A percentile compares a stretch with the other conserved stretches of the same genome.
phyloP scores from a whole-genome alignment of 1,284 basidiomycete genomes.

The Pseudozyma flocculosa region DNA sequence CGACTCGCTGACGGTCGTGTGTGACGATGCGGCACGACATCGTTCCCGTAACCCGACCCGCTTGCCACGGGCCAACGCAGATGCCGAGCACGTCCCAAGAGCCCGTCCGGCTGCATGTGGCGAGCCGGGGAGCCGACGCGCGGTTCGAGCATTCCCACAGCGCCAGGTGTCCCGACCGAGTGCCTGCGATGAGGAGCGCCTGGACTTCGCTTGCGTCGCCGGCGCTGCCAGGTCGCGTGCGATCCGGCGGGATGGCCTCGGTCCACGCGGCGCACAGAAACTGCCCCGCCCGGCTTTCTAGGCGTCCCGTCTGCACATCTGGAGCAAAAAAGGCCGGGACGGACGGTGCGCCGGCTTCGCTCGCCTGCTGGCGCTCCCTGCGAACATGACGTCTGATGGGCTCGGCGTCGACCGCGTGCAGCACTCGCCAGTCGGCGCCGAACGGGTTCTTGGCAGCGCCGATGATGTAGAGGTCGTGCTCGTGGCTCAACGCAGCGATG shows the following conservation, averaged over 20 bases:
- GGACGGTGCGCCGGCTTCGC: background rate
- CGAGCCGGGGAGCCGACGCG: background rate
- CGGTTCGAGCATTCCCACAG: conserved; percentile 8
- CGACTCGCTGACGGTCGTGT: background rate
- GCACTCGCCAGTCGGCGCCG: conserved; percentile 22
- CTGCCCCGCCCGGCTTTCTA: background rate
- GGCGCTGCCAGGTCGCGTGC: background rate
- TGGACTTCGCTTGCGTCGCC: no score
- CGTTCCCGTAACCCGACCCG: background rate
- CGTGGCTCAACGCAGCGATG: conserved; percentile 24
- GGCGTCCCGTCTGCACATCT: background rate
- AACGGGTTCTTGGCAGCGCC: conserved; percentile 25
- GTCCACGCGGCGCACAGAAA: background rate
- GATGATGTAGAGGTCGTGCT: conserved; percentile 26
- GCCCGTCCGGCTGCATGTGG: background rate
- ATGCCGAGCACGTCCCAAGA: background rate
- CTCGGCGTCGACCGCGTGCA: conserved; percentile 8
- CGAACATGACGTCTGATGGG: background rate
- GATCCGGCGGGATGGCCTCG: background rate
- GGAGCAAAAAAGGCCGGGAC: background rate
- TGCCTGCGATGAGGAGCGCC: conserved; percentile 12
- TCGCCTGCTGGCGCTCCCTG: background rate
- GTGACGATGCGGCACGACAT: background rate
- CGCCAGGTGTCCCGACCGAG: conserved; percentile 20
- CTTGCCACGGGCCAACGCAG: background rate